A percentile compares a stretch with the other conserved stretches of the same genome.
phyloP scores from a whole-genome alignment of 495 filamentous ascomycete species.

The Darksidea phi region DNA sequence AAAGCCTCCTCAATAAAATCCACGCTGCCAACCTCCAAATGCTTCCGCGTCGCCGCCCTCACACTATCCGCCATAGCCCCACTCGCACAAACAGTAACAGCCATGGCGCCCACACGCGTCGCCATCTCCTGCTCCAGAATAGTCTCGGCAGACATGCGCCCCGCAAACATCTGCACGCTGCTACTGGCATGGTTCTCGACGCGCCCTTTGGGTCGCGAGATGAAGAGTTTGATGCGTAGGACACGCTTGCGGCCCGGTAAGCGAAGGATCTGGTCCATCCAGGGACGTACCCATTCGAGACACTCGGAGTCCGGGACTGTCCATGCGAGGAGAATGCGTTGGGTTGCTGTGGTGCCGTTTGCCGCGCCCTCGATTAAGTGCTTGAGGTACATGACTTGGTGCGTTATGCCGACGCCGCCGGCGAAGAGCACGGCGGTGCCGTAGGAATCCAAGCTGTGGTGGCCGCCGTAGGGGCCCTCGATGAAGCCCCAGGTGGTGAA shows the following conservation, averaged over 20 bases:
- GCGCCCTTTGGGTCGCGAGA: conserved; percentile 75
- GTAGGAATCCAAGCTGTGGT: conserved; percentile 53
- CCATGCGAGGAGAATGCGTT: conserved; percentile 80
- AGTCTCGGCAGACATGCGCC: conserved; percentile 55
- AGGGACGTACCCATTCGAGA: conserved; percentile 87
- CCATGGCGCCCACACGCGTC: conserved; percentile 73
- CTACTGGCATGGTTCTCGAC: conserved; percentile 74
- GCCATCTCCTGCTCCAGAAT: conserved; percentile 78
- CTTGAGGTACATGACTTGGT: conserved; percentile 56
- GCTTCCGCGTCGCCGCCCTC: conserved; percentile 61
- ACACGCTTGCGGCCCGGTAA: conserved; percentile 81
- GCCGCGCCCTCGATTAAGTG: conserved; percentile 50
- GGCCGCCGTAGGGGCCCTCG: conserved; percentile 59
- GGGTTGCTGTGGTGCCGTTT: conserved; percentile 47
- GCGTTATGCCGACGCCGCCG: conserved; percentile 61
- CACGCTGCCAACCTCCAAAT: conserved; percentile 63
- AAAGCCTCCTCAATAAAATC: conserved; percentile 97
- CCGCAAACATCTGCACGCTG: conserved; percentile 88
- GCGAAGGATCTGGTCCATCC: conserved; percentile 91
- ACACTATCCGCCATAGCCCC: conserved; percentile 90
- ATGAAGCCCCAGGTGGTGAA: conserved; percentile 52
- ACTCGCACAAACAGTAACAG: conserved; percentile 85
- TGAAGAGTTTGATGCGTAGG: conserved; percentile 81
- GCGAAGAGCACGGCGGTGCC: conserved; percentile 58
- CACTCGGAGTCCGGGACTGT: conserved; percentile 78